These are phyloP conservation scores for Argentina anserina DNA, from an alignment of 306 rosid species.

Conservation along the genomic window DNA sequence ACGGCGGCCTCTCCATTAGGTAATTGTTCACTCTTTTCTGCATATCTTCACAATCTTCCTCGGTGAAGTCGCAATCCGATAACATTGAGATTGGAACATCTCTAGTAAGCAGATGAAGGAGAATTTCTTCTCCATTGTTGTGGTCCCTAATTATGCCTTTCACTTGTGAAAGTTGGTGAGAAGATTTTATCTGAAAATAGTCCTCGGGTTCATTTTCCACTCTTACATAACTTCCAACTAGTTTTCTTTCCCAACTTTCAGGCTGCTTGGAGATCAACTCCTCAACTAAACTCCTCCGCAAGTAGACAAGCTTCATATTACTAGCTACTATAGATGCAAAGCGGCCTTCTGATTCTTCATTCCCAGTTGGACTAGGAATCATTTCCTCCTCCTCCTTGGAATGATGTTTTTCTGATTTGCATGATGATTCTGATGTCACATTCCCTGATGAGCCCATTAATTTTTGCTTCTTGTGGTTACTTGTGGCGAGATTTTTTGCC, in stretches of 20 bases:
- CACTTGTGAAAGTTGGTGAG: background rate
- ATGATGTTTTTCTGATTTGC: no score
- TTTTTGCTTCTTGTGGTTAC: background rate
- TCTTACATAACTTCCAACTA: background rate
- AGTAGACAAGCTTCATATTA: background rate
- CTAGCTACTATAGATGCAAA: background rate
- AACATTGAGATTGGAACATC: conserved; percentile 41
- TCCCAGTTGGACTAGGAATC: background rate
- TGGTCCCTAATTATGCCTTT: conserved; percentile 8
- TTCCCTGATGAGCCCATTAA: background rate
- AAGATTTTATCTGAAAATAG: background rate
- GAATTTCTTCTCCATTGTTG: conserved; percentile 14
- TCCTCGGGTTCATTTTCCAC: background rate
- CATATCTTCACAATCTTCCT: conserved; percentile 29
- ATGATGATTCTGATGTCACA: background rate
- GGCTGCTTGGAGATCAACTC: background rate
- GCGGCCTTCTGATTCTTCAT: background rate
- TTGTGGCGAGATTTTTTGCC: background rate
- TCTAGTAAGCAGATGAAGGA: conserved; percentile 39
- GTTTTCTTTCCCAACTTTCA: background rate
- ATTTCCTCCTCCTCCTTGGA: background rate
- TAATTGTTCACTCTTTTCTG: background rate
- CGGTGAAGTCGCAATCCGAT: conserved; percentile 57
- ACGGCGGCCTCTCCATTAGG: background rate
- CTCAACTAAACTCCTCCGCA: background rate